Conservation (phyloP, 495 filamentous ascomycete species). For the Hapsidospora chrysogenum region DNA sequence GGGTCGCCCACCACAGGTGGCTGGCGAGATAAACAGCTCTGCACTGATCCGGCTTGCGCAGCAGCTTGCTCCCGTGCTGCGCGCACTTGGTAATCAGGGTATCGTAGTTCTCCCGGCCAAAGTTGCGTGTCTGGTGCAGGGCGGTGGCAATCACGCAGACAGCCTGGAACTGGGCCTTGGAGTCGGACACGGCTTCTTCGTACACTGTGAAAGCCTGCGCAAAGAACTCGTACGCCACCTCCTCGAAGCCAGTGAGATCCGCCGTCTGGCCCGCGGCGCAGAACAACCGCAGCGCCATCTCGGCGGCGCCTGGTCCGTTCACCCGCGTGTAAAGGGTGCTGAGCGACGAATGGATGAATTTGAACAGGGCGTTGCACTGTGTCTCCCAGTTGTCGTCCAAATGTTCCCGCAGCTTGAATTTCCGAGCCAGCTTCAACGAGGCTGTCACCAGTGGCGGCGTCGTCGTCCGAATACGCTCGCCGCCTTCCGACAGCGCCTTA, state of each 20-base stretch:
- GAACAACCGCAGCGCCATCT: conserved; percentile 77
- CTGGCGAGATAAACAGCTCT: conserved; percentile 89
- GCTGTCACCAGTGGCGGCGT: conserved; percentile 85
- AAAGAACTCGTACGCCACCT: conserved; percentile 95
- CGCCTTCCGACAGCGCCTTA: conserved; percentile 81
- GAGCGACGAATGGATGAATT: conserved; percentile 79
- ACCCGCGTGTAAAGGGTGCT: conserved; percentile 82
- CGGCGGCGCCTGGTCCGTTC: conserved; percentile 55
- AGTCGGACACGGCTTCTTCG: conserved; percentile 89
- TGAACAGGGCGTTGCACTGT: conserved; percentile 76
- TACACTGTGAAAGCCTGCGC: conserved; percentile 97
- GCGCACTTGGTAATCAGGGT: conserved; percentile 96
- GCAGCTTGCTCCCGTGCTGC: conserved; percentile 86
- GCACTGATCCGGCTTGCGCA: conserved; percentile 97
- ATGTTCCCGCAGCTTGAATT: conserved; percentile 82
- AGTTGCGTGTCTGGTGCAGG: conserved; percentile 69
- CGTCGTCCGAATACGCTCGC: conserved; percentile 88
- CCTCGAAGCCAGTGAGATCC: conserved; percentile 83
- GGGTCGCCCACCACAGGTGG: conserved; percentile 95
- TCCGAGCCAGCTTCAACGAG: conserved; percentile 75
- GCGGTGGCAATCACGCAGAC: conserved; percentile 88
- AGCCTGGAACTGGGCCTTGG: conserved; percentile 90
- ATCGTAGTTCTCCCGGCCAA: conserved; percentile 93
- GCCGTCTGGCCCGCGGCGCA: conserved; percentile 83
- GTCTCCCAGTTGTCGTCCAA: conserved; percentile 90